Base-by-base conservation (phyloP, 2,329 filamentous ascomycete species). In the Raffaelea deltoideospora region DNA sequence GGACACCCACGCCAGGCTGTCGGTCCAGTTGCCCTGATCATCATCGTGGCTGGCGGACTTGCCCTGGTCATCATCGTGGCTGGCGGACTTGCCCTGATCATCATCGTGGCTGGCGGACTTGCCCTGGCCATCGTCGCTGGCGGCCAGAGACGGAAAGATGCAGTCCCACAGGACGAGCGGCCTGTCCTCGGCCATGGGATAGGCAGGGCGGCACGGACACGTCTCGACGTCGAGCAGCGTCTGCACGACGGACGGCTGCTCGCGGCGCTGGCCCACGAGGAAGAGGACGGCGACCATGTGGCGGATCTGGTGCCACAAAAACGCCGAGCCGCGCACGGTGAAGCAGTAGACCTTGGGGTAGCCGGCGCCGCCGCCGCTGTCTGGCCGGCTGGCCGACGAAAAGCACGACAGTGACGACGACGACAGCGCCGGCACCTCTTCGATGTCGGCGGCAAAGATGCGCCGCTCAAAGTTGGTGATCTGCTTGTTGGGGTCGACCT, bases 271-370 rank as follows among this genome's bases (percentile, higher is more conserved):
- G 21, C 84, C 90, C 9, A 96, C 76, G 10, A 90, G 65, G 62
- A 98, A 96, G n/a, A 98, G 64, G 7, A 96, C 65, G 14, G 79
- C 74, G n/a, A 92, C 77, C 73, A 98, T 87, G 61, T 88, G 84
- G 19, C 90, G 77, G 47, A 98, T 92, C 60, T 98, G 90, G 59
- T 98, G 90, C 90, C 90, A 98, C 33, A 98, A 61, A 57, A 98
- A 98, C 2, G 87, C 90, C 8, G 81, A 86, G 17, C 90, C 90
- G 47, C 87, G 76, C 29, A 98, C 76, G 40, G 79, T 78, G 57
- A 98, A 92, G 43, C 79, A 78, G 60, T 92, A 96, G 13, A 95
- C 70, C 50, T 84, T 82, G 7, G 76, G 68, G n/a, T 13, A 27
- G 37, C 57, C 50, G 6, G 43, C 26, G 26, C 39, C 33, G 32